Percentiles rank a stretch among this genome's conserved stretches.
Evolutionary conservation across 2,329 filamentous ascomycete genomes (phyloP).

Genomic region (Pleurostoma richardsiae): DNA sequence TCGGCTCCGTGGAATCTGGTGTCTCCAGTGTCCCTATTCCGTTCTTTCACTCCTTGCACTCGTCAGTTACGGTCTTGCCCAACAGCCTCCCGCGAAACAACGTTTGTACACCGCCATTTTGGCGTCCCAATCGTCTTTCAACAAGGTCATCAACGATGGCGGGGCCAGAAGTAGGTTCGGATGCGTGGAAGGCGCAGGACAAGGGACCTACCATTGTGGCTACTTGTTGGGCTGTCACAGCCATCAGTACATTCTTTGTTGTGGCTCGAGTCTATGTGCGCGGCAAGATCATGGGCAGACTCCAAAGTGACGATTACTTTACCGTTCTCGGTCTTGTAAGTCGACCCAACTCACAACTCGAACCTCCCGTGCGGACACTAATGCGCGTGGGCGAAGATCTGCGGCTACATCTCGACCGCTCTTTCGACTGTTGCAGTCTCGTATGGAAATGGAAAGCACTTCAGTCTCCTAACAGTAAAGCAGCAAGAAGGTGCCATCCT

Average conservation of each 20-base stretch:
- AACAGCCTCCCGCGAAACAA: no score
- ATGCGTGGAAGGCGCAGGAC: constrained; percentile 9
- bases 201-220: constrained; percentile 28
- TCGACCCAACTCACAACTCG: no score
- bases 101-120: no score
- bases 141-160: no score
- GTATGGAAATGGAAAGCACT: constrained; percentile 33
- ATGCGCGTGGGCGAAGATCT: constrained; percentile 13
- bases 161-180: no score
- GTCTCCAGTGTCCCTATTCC: no score
- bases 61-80: no score
- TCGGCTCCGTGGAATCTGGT: no score
- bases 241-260: constrained; percentile 23
- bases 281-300: constrained; percentile 18
- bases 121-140: no score
- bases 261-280: constrained; percentile 25
- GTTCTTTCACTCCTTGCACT: no score
- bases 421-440: constrained; percentile 26
- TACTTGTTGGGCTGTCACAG: constrained; percentile 22
- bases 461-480: constrained; percentile 18
- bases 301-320: constrained; percentile 30
- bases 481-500: constrained; percentile 24
- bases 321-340: constrained; percentile 24
- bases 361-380: no score
- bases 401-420: constrained; percentile 25